Percentiles rank a stretch among this genome's conserved stretches.
Evolutionary conservation across 2,329 filamentous ascomycete species (phyloP).

Genomic region (Raffaelea arxii): DNA sequence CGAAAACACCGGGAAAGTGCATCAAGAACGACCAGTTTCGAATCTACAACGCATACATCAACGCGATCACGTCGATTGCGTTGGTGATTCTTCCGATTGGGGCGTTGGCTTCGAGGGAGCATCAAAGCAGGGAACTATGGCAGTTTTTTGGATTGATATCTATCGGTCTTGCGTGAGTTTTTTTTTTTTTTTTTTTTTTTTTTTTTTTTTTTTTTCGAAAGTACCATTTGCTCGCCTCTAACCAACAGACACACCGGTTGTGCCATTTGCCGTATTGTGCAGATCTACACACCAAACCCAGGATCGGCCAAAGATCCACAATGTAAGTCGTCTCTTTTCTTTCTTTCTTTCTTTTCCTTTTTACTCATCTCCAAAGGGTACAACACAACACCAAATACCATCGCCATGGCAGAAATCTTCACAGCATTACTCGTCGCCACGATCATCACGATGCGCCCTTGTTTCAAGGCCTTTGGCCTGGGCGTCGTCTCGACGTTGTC

Average conservation of each 20-base stretch:
- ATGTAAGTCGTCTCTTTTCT: not conserved
- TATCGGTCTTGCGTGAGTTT: not conserved
- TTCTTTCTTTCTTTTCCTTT: not conserved
- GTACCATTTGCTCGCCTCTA: not conserved
- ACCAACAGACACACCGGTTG: not conserved
- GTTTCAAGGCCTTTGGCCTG: not conserved
- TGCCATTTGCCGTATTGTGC: not conserved
- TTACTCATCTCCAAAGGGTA: not conserved
- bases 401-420: constrained; percentile 1
- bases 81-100: constrained; percentile 1
- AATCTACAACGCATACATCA: constrained; percentile 1
- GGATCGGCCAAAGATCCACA: not conserved
- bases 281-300: not conserved
- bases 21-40: constrained; percentile 5
- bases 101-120: not conserved
- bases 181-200: not conserved
- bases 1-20: not conserved
- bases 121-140: constrained; percentile 3
- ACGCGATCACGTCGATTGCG: not conserved
- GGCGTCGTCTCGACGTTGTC: not conserved
- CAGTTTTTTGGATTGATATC: not conserved
- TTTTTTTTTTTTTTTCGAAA: not conserved
- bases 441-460: not conserved
- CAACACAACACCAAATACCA: not conserved
- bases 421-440: not conserved